Evolutionary conservation across 345 rosid species (phyloP).

Genomic region (Cardamine chenopodiifolia): DNA sequence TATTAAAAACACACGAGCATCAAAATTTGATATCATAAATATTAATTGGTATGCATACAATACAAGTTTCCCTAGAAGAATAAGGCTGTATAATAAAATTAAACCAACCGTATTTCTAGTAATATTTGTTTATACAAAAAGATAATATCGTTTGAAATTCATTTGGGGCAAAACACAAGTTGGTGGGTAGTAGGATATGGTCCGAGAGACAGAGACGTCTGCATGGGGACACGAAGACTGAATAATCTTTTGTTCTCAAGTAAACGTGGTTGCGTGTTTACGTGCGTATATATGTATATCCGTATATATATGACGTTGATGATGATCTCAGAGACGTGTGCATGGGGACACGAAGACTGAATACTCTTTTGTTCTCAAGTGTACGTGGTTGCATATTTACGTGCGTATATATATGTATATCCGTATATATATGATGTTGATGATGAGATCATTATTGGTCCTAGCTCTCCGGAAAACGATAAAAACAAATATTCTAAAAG

Average conservation of each 20-base stretch:
- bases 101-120: not conserved
- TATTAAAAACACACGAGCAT: constrained; percentile 7
- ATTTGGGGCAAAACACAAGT: constrained; percentile 31
- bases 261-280: constrained; percentile 37
- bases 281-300: constrained; percentile 31
- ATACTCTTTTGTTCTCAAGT: constrained; percentile 35
- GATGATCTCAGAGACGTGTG: constrained; percentile 36
- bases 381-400: constrained; percentile 37
- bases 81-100: not conserved
- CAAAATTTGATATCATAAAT: not conserved
- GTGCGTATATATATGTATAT: constrained; percentile 30
- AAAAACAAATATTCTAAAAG: constrained; percentile 24
- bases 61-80: not conserved
- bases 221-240: constrained; percentile 46
- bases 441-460: constrained; percentile 39
- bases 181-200: constrained; percentile 34
- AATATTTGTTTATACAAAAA: not conserved
- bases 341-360: constrained; percentile 45
- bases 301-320: constrained; percentile 15
- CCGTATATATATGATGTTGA: constrained; percentile 1
- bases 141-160: not conserved
- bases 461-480: constrained; percentile 27
- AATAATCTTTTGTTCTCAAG: constrained; percentile 34
- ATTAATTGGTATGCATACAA: not conserved
- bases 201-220: constrained; percentile 43